Evolutionary conservation across 2,329 filamentous ascomycete genomes (phyloP).

Genomic region (Aureobasidium sp.): DNA sequence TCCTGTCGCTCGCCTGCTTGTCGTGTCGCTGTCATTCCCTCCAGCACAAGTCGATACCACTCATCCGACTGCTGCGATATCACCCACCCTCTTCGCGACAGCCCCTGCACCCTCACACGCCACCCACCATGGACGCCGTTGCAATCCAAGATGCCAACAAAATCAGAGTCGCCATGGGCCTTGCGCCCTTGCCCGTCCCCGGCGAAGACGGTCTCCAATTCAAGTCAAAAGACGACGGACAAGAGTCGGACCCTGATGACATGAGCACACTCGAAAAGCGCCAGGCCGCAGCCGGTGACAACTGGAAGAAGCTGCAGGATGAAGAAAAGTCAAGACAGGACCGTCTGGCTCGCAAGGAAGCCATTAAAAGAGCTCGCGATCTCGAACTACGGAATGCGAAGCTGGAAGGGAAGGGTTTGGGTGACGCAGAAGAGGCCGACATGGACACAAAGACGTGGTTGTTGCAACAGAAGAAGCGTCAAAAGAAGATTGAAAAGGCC

Average conservation of each 20-base stretch:
- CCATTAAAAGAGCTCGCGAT: slow-evolving; percentile 82
- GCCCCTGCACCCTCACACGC: slow-evolving; percentile 21
- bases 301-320: slow-evolving; percentile 63
- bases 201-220: slow-evolving; percentile 53
- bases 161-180: slow-evolving; percentile 78
- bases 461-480: slow-evolving; percentile 81
- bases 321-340: slow-evolving; percentile 66
- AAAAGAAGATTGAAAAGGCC: slow-evolving; percentile 77
- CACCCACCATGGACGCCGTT: slow-evolving; percentile 37
- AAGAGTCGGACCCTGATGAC: slow-evolving; percentile 57
- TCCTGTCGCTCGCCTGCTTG: not conserved
- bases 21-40: not conserved
- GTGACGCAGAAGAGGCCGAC: slow-evolving; percentile 61
- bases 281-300: slow-evolving; percentile 64
- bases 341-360: slow-evolving; percentile 72
- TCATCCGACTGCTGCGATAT: not conserved
- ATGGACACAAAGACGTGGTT: slow-evolving; percentile 82
- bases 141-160: slow-evolving; percentile 92
- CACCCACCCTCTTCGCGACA: not conserved
- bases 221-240: slow-evolving; percentile 45
- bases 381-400: slow-evolving; percentile 67
- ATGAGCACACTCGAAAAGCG: slow-evolving; percentile 79
- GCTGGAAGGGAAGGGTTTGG: slow-evolving; percentile 76
- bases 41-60: not conserved
- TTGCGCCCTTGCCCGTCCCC: slow-evolving; percentile 82